Percentiles rank a stretch among this genome's conserved stretches.
These are phyloP conservation scores for Oryza meridionalis DNA, from an alignment of 176 grass and related monocot genomes.

Conservation along the genomic window DNA sequence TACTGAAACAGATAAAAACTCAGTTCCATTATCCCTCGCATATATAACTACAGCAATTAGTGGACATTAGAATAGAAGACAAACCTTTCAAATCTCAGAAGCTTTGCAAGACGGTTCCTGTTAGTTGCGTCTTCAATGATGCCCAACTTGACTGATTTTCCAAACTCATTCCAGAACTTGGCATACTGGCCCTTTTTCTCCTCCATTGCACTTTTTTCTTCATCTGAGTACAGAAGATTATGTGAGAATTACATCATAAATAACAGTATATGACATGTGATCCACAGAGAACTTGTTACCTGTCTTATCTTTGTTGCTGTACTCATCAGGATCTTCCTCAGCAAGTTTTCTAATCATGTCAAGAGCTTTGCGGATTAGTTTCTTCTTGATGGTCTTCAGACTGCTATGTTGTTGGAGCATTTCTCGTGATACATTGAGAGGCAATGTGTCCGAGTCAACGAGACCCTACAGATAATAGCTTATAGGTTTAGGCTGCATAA, in stretches of 20 bases:
- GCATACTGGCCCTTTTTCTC: constrained; percentile 92
- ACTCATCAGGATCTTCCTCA: constrained; percentile 91
- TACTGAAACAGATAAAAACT: constrained; percentile 54
- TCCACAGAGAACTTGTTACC: constrained; percentile 44
- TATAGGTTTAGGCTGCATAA: neutral
- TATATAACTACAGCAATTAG: neutral
- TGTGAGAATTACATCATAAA: neutral
- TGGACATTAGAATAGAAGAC: constrained; percentile 1
- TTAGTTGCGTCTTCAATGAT: constrained; percentile 99
- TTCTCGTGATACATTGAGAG: constrained; percentile 93
- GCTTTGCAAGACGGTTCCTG: constrained; percentile 94
- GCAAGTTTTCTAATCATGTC: constrained; percentile 96
- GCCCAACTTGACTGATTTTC: constrained; percentile 96
- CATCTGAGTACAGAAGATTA: constrained; percentile 45
- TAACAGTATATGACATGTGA: neutral
- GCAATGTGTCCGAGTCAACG: constrained; percentile 93
- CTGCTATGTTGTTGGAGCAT: constrained; percentile 99
- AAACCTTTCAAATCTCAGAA: constrained; percentile 94
- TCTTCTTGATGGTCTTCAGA: constrained; percentile 98
- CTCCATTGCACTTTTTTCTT: constrained; percentile 69
- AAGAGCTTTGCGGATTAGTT: constrained; percentile 91
- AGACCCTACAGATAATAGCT: constrained; percentile 61
- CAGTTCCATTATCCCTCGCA: constrained; percentile 27
- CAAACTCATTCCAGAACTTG: constrained; percentile 99
- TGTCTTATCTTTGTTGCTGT: constrained; percentile 92